Evolutionary conservation across 78 protist genomes (phyloP), one percentile per base, ranked within the genome.

Genomic region (Anaeramoeba flamelloides): DNA sequence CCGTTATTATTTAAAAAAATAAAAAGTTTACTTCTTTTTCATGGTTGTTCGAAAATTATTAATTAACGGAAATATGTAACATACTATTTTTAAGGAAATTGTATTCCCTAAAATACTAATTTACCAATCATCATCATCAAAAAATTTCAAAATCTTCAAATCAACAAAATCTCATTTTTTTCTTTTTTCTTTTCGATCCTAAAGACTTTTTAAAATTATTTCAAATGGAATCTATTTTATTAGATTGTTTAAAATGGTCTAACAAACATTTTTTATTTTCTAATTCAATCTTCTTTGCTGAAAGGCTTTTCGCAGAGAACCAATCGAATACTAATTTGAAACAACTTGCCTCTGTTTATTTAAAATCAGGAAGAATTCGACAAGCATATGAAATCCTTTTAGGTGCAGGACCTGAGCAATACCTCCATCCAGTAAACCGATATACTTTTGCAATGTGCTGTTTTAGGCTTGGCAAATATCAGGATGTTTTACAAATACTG

Each of bases 231-330:
- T 0, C 36, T 36, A 38, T 74, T 33, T 78, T 81, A 31, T 3
- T 2, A 53, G 38, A 37, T 12, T 26, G 36, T 30, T 1, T 64
- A 17, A 39, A 82, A 33, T 2, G 3, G 26, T 82, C 85, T 30
- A 39, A 77, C 31, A 34, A 8, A 30, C 1, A 82, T 39, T 33
- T 34, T 39, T 74, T 82, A 36, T 8, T 22, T 40, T 34, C 17
- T 12, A 82, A 82, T 80, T 77, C 85, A 22, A 22, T n/a, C 40
- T 82, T 78, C 22, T 79, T 82, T 22, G 85, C 85, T 31, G 85
- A 82, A 75, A 79, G 85, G 0, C 80, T 82, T n/a, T 31, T 0
- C 36, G 77, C 85, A 38, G 77, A 81, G 36, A 1, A 30, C 2
- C 69, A 75, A 2, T 3, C n/a, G 40, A 77, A 81, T 22, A 78